phyloP scores from a whole-genome alignment of 805 yeast genomes.

The Naumovozyma dairenensis region DNA sequence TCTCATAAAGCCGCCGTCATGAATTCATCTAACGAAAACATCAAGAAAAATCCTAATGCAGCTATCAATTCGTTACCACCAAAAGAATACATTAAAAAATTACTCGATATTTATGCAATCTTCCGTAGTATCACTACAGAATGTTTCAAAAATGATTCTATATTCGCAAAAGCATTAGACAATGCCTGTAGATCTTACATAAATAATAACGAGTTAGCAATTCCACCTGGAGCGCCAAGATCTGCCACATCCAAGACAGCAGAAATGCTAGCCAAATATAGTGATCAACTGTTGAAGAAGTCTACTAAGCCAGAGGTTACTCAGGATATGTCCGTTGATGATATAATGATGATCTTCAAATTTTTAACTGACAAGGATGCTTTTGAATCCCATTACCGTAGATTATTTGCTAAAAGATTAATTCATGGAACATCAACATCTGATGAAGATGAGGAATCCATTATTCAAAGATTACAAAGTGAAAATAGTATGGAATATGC shows the following conservation, averaged over 20 bases:
- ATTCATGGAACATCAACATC: constrained; percentile 79
- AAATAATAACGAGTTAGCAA: constrained; percentile 73
- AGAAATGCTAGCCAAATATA: constrained; percentile 80
- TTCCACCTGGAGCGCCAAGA: constrained; percentile 41
- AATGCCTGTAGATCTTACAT: constrained; percentile 79
- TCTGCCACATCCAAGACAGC: constrained; percentile 69
- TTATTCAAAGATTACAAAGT: constrained; percentile 77
- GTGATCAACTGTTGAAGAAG: constrained; percentile 73
- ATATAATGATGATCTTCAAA: constrained; percentile 77
- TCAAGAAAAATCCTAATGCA: constrained; percentile 35
- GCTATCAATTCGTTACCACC: constrained; percentile 34
- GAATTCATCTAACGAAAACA: constrained; percentile 20
- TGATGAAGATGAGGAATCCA: constrained; percentile 69
- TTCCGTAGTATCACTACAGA: constrained; percentile 33
- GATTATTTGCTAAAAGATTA: constrained; percentile 79
- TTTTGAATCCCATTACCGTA: constrained; percentile 85
- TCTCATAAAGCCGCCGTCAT: constrained; percentile 13
- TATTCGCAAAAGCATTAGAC: constrained; percentile 80
- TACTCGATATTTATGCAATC: constrained; percentile 58
- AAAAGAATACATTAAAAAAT: constrained; percentile 65
- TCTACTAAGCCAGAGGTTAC: constrained; percentile 59
- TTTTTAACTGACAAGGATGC: constrained; percentile 91
- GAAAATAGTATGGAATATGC: constrained; percentile 91
- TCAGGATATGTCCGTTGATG: constrained; percentile 70
- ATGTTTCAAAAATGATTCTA: constrained; percentile 53